Evolutionary conservation across 495 filamentous ascomycete species (phyloP).

Genomic region (Clohesyomyces aquaticus): DNA sequence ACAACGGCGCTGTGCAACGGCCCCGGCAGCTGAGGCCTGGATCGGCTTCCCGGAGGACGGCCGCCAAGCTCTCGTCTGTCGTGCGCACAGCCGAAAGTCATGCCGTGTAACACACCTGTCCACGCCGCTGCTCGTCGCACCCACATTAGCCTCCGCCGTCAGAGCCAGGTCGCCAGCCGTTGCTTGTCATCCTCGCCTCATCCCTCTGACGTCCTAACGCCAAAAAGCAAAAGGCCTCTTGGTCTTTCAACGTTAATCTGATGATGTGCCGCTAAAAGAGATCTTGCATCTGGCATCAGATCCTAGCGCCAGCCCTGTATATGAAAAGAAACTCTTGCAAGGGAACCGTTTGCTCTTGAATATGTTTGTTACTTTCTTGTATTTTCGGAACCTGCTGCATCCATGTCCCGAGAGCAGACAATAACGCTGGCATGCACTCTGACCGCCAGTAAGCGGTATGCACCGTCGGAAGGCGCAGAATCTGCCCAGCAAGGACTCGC

Average conservation of each 20-base stretch:
- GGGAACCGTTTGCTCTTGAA: neutral
- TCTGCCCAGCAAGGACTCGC: constrained; percentile 7
- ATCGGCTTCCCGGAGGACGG: neutral
- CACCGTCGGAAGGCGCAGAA: constrained; percentile 7
- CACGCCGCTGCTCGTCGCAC: constrained; percentile 21
- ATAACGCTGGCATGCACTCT: neutral
- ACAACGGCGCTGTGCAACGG: too few relatives aligned
- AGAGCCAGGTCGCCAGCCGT: constrained; percentile 31
- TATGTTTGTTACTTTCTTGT: neutral
- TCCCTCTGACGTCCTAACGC: neutral
- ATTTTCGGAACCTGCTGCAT: constrained; percentile 1
- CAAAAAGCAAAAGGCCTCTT: constrained; percentile 6
- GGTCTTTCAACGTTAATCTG: constrained; percentile 12
- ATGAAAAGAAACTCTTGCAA: too few relatives aligned
- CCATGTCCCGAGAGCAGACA: neutral
- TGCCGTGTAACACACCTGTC: constrained; percentile 38
- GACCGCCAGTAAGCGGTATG: neutral
- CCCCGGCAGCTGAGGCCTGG: too few relatives aligned
- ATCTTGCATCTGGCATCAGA: constrained; percentile 22
- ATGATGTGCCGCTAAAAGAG: constrained; percentile 31
- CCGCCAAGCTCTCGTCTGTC: constrained; percentile 20
- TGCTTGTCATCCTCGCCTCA: constrained; percentile 26
- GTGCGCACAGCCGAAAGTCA: constrained; percentile 24
- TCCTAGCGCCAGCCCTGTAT: constrained; percentile 27
- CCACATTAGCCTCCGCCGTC: constrained; percentile 37